These are phyloP conservation scores for Apostasia ramifera DNA, from an alignment of 106 monocot genomes.

Conservation along the genomic window DNA sequence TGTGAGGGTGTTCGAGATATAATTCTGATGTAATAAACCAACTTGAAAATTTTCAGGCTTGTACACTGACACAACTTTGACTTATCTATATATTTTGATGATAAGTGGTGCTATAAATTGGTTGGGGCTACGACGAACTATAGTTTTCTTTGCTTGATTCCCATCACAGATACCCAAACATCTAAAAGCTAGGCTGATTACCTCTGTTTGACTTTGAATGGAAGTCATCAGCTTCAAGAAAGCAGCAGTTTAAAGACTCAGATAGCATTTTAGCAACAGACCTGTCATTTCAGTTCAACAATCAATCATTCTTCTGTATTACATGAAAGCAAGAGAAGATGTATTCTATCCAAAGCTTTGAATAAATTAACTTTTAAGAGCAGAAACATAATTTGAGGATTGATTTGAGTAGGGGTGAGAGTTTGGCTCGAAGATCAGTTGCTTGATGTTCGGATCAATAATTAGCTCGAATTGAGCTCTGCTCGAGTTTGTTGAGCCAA, in stretches of 20 bases:
- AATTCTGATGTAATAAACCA: too few species aligned
- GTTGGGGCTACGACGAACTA: background rate
- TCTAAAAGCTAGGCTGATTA: constrained; percentile 9
- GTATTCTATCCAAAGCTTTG: background rate
- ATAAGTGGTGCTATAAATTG: background rate
- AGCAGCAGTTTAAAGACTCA: constrained; percentile 44
- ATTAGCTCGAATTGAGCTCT: too few species aligned
- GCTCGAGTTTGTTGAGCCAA: too few species aligned
- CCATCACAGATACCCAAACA: background rate
- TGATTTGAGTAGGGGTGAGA: background rate
- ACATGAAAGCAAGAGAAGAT: background rate
- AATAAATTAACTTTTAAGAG: background rate
- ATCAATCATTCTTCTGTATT: background rate
- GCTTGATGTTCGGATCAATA: background rate
- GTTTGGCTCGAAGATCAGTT: background rate
- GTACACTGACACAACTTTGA: too few species aligned
- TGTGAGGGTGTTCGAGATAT: too few species aligned
- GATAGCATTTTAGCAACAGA: constrained; percentile 64
- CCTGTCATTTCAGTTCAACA: constrained; percentile 20
- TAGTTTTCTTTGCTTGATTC: background rate
- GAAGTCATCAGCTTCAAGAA: constrained; percentile 87
- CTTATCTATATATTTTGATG: too few species aligned
- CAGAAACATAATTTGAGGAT: background rate
- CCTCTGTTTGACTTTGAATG: constrained; percentile 79
- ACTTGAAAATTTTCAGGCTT: too few species aligned